Evolutionary conservation across 139 green algal species (phyloP), one percentile per base, ranked within the genome.

Genomic region (Chlamydomonas sphaeroides): DNA sequence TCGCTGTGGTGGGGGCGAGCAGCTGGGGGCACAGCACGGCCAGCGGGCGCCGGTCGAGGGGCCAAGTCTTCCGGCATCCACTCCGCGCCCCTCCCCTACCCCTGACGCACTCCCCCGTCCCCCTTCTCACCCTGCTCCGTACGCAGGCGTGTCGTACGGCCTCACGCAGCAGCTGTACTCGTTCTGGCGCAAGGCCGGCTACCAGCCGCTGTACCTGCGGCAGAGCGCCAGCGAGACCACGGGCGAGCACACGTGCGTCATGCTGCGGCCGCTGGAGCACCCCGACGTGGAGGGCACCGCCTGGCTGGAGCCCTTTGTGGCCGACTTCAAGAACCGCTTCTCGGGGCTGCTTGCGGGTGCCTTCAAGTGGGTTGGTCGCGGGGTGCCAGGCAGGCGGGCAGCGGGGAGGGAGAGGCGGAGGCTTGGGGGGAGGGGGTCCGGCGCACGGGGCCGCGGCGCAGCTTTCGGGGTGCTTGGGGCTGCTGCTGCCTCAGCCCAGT

Each of bases 221-320:
- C 96, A 99, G 88, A 97, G 89, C 26, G 78, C 95, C 33, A 93
- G 84, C 68, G 95, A 98, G 15, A 86, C 92, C 28, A 98, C 95
- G 5, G 95, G 96, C 8, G 97, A 99, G 91, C 91, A 99, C 93
- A 98, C 94, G 3, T 90, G 93, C 63, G 92, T 99, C 45, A 95
- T 98, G 94, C 71, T 98, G 38, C 87, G 86, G 28, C 83, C 95
- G 33, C 92, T 99, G 74, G 65, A 89, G 66, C 90, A 91, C 32
- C 83, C 87, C 28, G 89, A 95, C 20, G 88, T 97, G 48, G 86
- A 90, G 39, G 92, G 89, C 53, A 87, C 89, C 23, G 66, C 68
- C 45, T 97, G 94, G 95, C 87, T 98, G 65, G 38, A 78, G 23
- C 91, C 95, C 49, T 97, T 98, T 76, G 89, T 96, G 28, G 30